Base-by-base conservation (phyloP, 495 filamentous ascomycete genomes). In the Neurospora africana region DNA sequence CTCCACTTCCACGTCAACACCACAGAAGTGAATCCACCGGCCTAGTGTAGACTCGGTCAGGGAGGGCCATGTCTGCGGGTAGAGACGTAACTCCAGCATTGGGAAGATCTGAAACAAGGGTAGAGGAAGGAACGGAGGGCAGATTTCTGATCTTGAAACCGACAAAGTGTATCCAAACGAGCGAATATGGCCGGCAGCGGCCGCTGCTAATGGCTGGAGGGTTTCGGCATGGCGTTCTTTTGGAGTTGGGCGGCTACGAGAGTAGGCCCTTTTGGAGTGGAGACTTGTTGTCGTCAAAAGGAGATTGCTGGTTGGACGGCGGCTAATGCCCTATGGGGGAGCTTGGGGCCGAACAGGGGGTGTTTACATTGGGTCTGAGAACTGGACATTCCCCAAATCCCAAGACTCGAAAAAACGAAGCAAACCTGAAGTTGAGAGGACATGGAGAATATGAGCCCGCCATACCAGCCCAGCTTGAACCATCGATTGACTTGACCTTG, bases 241-340 rank as follows among this genome's bases (percentile, higher is more conserved):
- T 84, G 82, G 78, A 82, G 81, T 73, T 74, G 80, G 84, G 84
- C 84, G 84, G 84, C 80, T 85, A 85, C 78, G 71, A 77, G 77
- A 78, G 68, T 37, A 19, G 79, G 71, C 77, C 53, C 75, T 71
- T 38, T 61, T 71, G 39, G 65, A 71, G 74, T 76, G 76, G 76
- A 75, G 73, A 74, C 70, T 71, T n/a, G 69, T 71, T 44, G 40
- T 35, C 43, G 72, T 40, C 69, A 76, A 74, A 74, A 75, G 76
- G 43, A 35, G 69, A 17, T 36, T 39, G 41, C 39, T 72, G 78
- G 71, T 76, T 72, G 77, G 78, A 82, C 79, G 82, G 82, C 82
- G 83, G 83, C 75, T 83, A 84, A 79, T 68, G 69, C 74, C 71
- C 76, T 72, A 74, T 41, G 70, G 73, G 53, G 72, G 40, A 74